Conservation (phyloP, 2,329 filamentous ascomycete species). For the Diaporthe destruens region DNA sequence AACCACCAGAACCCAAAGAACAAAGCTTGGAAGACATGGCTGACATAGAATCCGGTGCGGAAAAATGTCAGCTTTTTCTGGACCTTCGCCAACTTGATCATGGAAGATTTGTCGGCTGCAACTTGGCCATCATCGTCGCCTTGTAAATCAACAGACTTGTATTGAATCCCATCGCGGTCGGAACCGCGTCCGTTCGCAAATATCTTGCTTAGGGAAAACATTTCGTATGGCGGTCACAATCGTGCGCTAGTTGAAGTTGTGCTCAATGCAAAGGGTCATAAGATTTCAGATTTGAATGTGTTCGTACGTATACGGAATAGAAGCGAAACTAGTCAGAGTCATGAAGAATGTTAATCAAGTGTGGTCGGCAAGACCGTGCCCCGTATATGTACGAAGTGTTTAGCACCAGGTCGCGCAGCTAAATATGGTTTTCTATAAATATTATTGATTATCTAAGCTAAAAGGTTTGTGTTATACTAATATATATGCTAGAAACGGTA, state of each 20-base stretch:
- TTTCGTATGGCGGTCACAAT: neutral
- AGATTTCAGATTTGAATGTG: neutral
- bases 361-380: neutral
- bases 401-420: neutral
- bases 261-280: neutral
- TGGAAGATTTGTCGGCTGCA: neutral
- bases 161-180: slow-evolving; percentile 18
- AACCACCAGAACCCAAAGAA: neutral
- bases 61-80: slow-evolving; percentile 20
- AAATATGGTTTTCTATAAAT: too few relatives aligned
- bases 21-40: slow-evolving; percentile 4
- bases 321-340: neutral
- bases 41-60: slow-evolving; percentile 17
- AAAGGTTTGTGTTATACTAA: too few relatives aligned
- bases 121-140: neutral
- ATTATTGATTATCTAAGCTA: neutral
- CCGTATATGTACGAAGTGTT: neutral
- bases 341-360: neutral
- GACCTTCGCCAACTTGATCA: slow-evolving; percentile 6
- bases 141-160: slow-evolving; percentile 24
- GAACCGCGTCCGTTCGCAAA: neutral
- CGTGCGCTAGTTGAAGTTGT: neutral
- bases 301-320: too few relatives aligned
- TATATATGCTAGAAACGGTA: too few relatives aligned
- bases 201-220: neutral